Percentiles rank a stretch among this genome's conserved stretches.
These are phyloP conservation scores for Bipolaris bicolor DNA, from an alignment of 2,329 filamentous ascomycete genomes.

Conservation along the genomic window DNA sequence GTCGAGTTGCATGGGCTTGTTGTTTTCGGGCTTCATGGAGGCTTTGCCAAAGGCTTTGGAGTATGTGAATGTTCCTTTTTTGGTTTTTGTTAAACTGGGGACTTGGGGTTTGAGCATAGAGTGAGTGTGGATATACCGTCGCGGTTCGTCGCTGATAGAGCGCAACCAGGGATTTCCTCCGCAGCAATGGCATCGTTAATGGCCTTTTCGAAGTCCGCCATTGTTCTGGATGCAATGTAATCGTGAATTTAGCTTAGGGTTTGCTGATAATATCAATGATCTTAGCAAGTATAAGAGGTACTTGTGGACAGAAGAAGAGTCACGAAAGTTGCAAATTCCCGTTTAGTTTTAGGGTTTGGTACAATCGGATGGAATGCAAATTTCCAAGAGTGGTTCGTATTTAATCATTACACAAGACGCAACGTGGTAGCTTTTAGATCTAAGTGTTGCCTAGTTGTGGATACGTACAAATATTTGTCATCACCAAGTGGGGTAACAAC, in stretches of 20 bases:
- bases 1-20: slow-evolving; percentile 31
- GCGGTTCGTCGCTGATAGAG: slow-evolving; percentile 31
- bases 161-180: slow-evolving; percentile 35
- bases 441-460: no score
- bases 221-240: neutral
- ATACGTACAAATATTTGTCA: no score
- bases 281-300: neutral
- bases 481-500: no score
- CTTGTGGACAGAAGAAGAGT: no score
- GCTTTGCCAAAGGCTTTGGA: slow-evolving; percentile 44
- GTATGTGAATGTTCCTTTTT: slow-evolving; percentile 47
- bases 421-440: no score
- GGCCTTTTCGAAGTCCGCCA: slow-evolving; percentile 34
- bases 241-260: neutral
- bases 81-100: neutral
- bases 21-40: slow-evolving; percentile 28
- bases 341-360: no score
- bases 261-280: neutral
- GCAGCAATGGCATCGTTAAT: slow-evolving; percentile 29
- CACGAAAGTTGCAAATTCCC: no score
- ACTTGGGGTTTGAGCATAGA: neutral
- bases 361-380: no score
- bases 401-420: no score
- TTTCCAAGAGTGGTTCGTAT: no score
- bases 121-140: slow-evolving; percentile 23